Conservation (phyloP, 805 yeast species). For the Pichia paraexigua region DNA sequence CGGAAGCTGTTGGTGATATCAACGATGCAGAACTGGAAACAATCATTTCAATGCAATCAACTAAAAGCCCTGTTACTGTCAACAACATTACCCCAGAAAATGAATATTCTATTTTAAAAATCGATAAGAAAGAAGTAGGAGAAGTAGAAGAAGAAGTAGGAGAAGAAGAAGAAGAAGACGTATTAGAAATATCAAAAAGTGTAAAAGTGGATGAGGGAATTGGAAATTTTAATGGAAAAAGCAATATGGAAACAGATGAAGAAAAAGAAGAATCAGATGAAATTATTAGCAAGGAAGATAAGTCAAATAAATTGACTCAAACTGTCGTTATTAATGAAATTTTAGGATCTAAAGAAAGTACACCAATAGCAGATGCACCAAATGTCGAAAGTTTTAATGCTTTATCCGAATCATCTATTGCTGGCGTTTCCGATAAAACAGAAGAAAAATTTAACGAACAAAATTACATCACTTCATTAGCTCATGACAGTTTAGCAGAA, state of each 20-base stretch:
- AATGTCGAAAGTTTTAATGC: slow-evolving; percentile 1
- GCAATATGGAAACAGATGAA: neutral
- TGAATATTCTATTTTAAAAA: neutral
- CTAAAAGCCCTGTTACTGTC: neutral
- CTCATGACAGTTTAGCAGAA: slow-evolving; percentile 1
- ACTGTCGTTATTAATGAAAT: neutral
- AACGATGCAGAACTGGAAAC: neutral
- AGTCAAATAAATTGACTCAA: slow-evolving; percentile 3
- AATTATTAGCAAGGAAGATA: neutral
- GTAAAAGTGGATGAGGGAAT: neutral
- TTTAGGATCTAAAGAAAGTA: neutral
- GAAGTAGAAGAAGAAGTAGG: neutral
- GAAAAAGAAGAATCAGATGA: neutral
- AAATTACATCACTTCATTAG: slow-evolving; percentile 1
- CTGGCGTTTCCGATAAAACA: neutral
- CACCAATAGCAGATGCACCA: neutral
- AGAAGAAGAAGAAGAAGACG: neutral
- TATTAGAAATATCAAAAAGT: too few relatives aligned
- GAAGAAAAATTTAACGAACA: neutral
- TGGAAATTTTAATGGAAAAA: neutral
- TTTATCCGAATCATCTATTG: slow-evolving; percentile 4
- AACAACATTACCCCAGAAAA: neutral
- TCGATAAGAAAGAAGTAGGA: neutral
- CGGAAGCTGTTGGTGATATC: neutral
- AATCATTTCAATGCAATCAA: neutral